phyloP scores from a whole-genome alignment of 495 filamentous ascomycete genomes.

The Margaritispora aquatica region DNA sequence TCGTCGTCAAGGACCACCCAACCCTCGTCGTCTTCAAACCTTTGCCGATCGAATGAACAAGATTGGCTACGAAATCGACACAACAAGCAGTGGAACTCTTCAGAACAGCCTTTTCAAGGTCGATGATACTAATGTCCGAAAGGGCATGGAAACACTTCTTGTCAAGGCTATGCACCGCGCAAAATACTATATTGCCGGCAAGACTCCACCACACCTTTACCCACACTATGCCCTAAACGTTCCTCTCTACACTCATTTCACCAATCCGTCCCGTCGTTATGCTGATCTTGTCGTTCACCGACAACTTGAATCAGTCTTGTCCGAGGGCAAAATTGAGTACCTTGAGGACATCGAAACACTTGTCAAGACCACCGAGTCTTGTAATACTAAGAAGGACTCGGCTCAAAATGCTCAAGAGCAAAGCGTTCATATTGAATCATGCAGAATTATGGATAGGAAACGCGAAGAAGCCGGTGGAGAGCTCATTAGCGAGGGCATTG shows the following conservation, averaged over 20 bases:
- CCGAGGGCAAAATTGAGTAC: slow-evolving; percentile 77
- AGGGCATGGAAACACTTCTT: slow-evolving; percentile 95
- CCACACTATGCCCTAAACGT: slow-evolving; percentile 89
- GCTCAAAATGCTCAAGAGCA: slow-evolving; percentile 97
- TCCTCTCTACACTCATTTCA: slow-evolving; percentile 95
- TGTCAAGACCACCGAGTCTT: slow-evolving; percentile 88
- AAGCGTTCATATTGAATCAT: slow-evolving; percentile 97
- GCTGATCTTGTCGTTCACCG: slow-evolving; percentile 93
- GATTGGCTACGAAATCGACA: slow-evolving; percentile 82
- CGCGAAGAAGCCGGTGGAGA: slow-evolving; percentile 81
- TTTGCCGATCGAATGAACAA: slow-evolving; percentile 91
- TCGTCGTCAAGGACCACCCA: slow-evolving; percentile 79
- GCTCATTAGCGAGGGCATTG: slow-evolving; percentile 93
- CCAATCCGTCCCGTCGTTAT: slow-evolving; percentile 90
- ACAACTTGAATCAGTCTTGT: slow-evolving; percentile 83
- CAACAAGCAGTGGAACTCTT: slow-evolving; percentile 79
- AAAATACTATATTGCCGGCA: slow-evolving; percentile 84
- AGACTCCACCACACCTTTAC: slow-evolving; percentile 62
- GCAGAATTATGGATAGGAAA: slow-evolving; percentile 87
- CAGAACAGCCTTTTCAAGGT: slow-evolving; percentile 92
- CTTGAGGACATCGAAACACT: slow-evolving; percentile 82
- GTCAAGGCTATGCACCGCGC: slow-evolving; percentile 93
- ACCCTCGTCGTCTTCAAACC: slow-evolving; percentile 77
- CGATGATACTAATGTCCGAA: slow-evolving; percentile 78
- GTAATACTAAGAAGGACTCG: slow-evolving; percentile 99